Evolutionary conservation across 345 rosid species (phyloP).

Genomic region (Populus tremula): DNA sequence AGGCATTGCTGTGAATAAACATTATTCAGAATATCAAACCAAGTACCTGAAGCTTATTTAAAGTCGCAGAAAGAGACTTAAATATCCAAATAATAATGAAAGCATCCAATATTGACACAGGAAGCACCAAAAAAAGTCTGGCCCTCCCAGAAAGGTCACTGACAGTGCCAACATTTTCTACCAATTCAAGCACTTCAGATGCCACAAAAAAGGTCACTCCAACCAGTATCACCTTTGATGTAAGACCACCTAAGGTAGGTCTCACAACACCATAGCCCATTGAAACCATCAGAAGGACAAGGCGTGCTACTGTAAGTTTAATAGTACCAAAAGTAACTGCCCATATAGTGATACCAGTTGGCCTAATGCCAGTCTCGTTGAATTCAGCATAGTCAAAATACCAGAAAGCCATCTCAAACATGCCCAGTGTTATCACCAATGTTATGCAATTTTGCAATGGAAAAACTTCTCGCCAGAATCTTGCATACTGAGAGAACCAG

Average conservation of each 20-base stretch:
- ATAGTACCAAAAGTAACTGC: slow-evolving; percentile 84
- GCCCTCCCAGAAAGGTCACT: slow-evolving; percentile 94
- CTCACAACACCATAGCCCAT: slow-evolving; percentile 99
- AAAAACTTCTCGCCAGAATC: slow-evolving; percentile 90
- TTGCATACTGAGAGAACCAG: slow-evolving; percentile 94
- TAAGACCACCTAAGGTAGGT: slow-evolving; percentile 88
- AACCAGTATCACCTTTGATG: slow-evolving; percentile 85
- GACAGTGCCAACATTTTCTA: slow-evolving; percentile 86
- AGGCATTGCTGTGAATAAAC: not conserved
- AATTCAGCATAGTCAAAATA: slow-evolving; percentile 88
- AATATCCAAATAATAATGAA: slow-evolving; percentile 96
- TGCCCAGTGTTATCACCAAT: slow-evolving; percentile 76
- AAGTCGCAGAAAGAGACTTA: slow-evolving; percentile 80
- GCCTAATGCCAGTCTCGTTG: slow-evolving; percentile 82
- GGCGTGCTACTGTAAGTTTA: slow-evolving; percentile 70
- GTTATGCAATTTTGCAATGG: slow-evolving; percentile 87
- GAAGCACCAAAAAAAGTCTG: slow-evolving; percentile 73
- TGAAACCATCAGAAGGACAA: slow-evolving; percentile 79
- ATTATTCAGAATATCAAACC: slow-evolving; percentile 7
- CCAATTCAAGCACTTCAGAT: slow-evolving; percentile 85
- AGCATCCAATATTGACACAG: slow-evolving; percentile 86
- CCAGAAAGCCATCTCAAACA: slow-evolving; percentile 99
- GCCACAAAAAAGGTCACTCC: slow-evolving; percentile 84
- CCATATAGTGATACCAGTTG: slow-evolving; percentile 82
- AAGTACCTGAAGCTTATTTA: slow-evolving; percentile 86